phyloP scores from a whole-genome alignment of 2,329 filamentous ascomycete species.

The Alternaria alternata region DNA sequence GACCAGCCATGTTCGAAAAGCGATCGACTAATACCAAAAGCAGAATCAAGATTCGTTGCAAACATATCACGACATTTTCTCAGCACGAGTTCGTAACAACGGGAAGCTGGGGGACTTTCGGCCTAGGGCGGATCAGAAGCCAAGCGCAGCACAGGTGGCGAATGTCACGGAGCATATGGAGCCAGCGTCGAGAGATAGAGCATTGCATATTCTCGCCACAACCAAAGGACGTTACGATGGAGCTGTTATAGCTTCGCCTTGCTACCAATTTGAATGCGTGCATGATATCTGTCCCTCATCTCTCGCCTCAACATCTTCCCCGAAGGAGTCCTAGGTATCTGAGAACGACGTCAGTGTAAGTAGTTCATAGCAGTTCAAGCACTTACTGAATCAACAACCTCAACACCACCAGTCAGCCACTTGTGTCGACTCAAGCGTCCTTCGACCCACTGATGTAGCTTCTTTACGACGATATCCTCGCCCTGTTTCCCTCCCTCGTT shows the following conservation, averaged over 20 bases:
- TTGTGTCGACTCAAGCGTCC: constrained; percentile 38
- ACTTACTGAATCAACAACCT: constrained; percentile 39
- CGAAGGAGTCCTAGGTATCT: constrained; percentile 40
- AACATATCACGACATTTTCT: too few species aligned
- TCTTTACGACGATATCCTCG: constrained; percentile 24
- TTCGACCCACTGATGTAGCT: constrained; percentile 35
- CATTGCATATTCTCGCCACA: not conserved
- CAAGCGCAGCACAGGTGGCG: not conserved
- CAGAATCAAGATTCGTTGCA: not conserved
- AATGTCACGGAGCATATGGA: not conserved
- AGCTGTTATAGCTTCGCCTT: constrained; percentile 27
- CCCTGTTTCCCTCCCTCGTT: constrained; percentile 22
- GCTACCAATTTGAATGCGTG: constrained; percentile 25
- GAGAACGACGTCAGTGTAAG: not conserved
- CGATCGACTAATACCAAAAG: too few species aligned
- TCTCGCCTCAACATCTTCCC: constrained; percentile 43
- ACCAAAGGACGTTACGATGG: not conserved
- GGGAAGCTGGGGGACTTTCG: too few species aligned
- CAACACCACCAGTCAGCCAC: constrained; percentile 42
- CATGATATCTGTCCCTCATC: constrained; percentile 41
- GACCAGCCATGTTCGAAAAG: not conserved
- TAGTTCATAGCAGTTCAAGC: not conserved
- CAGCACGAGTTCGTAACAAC: too few species aligned
- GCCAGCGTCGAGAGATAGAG: not conserved
- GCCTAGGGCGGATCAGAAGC: too few species aligned